phyloP scores from a whole-genome alignment of 805 yeast species.

The Candida orba region DNA sequence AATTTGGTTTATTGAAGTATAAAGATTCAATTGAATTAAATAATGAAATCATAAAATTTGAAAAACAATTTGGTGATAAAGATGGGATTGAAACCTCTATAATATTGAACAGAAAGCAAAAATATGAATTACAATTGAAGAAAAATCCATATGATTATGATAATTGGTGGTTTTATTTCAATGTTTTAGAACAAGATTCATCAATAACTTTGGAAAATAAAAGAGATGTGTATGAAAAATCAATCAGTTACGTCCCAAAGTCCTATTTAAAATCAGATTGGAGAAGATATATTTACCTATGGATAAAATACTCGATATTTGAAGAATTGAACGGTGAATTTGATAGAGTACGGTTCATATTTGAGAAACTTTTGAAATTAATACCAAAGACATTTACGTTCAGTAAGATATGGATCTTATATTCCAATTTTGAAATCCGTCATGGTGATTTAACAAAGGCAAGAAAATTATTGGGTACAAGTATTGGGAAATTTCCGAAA shows the following conservation, averaged over 20 bases:
- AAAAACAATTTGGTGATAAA: slow-evolving; percentile 54
- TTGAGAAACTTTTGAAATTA: slow-evolving; percentile 37
- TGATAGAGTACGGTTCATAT: too few species aligned
- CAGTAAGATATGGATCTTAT: slow-evolving; percentile 66
- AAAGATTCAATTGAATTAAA: slow-evolving; percentile 31
- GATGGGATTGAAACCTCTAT: slow-evolving; percentile 48
- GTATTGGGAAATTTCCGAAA: slow-evolving; percentile 64
- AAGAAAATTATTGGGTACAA: slow-evolving; percentile 62
- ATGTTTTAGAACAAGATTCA: slow-evolving; percentile 37
- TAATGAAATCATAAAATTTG: slow-evolving; percentile 47
- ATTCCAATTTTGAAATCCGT: slow-evolving; percentile 68
- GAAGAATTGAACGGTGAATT: slow-evolving; percentile 45
- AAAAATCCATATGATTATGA: slow-evolving; percentile 55
- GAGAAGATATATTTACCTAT: slow-evolving; percentile 63
- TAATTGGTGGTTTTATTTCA: slow-evolving; percentile 74
- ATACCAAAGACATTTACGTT: slow-evolving; percentile 63
- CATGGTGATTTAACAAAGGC: slow-evolving; percentile 44
- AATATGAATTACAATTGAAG: slow-evolving; percentile 43
- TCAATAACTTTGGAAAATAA: slow-evolving; percentile 18
- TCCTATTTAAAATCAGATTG: slow-evolving; percentile 38
- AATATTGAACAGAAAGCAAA: slow-evolving; percentile 43
- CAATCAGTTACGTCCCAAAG: slow-evolving; percentile 34
- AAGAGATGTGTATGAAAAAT: slow-evolving; percentile 35
- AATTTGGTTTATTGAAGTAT: slow-evolving; percentile 40
- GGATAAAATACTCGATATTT: slow-evolving; percentile 60